Evolutionary conservation across 805 yeast species (phyloP), one percentile per base, ranked within the genome.

Genomic region (Kuraishia cidri): DNA sequence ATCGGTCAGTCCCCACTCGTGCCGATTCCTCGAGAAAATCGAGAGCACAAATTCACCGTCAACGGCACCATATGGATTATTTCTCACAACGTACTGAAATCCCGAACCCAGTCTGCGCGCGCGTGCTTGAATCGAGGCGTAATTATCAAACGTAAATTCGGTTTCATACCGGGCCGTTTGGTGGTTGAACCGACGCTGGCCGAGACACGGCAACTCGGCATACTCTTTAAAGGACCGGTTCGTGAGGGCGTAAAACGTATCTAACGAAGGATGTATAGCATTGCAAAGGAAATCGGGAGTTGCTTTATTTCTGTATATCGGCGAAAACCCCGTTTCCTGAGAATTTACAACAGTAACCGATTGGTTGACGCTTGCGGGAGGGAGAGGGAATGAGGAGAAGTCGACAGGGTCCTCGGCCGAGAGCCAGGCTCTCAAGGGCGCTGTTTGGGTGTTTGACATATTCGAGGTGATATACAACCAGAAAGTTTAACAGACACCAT

Each of bases 1-100:
- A 54, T 82, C 92, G 19, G 81, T 54, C 13, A 80, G 49, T 21
- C 67, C 62, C 92, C 92, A 82, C 53, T 81, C 84, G 6, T 69
- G 61, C 31, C 75, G 60, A 48, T 79, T 79, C 13, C 65, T 60
- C 16, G 80, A 66, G 49, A 72, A 70, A 13, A 79, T 44, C 2
- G 80, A 60, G 29, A 78, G 66, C 24, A 76, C 57, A 43, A 75
- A 78, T 24, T 59, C 52, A 17, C 17, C 24, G 2, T 18, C 25
- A 10, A 6, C 30, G 8, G 32, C 19, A 8, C 21, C 13, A 26
- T 33, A 36, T 35, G 19, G 37, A 26, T 15, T 39, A 36, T 27
- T 36, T 36, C 34, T 40, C 21, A 74, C 70, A 23, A 66, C 47
- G 3, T 67, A 50, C 35, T 65, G 44, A 17, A 73, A 41, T 6